A percentile compares a stretch with the other conserved stretches of the same genome.
Conservation (phyloP, 176 grass and related monocot species). For the Bonia amplexicaulis region DNA sequence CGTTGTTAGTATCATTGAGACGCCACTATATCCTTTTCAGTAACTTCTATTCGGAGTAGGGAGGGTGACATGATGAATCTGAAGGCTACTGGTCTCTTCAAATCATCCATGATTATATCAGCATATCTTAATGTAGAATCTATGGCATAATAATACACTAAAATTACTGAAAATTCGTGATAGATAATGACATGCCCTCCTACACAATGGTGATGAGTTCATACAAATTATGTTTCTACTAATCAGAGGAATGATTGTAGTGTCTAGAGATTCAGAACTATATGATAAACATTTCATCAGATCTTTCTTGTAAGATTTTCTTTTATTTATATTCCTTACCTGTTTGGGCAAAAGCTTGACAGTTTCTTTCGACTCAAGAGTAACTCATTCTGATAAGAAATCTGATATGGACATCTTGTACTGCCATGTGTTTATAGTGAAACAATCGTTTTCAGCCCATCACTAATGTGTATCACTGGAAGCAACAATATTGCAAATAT, state of each 20-base stretch:
- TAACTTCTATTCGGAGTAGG: background rate
- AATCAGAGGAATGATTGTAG: background rate
- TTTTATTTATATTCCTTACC: background rate
- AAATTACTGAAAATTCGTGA: background rate
- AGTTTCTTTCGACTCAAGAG: no score
- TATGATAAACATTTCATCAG: background rate
- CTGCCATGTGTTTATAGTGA: background rate
- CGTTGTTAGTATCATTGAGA: background rate
- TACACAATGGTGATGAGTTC: background rate
- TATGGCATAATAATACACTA: background rate
- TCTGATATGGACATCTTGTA: slow-evolving; percentile 18
- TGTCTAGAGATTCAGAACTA: background rate
- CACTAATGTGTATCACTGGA: slow-evolving; percentile 39
- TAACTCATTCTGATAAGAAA: no score
- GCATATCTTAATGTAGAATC: background rate
- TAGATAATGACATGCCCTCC: background rate
- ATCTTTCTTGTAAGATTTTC: background rate
- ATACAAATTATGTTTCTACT: background rate
- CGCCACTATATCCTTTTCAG: background rate
- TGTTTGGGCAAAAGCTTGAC: background rate
- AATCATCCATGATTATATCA: no score
- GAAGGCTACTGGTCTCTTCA: no score
- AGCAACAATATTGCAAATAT: slow-evolving; percentile 38
- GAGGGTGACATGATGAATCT: no score
- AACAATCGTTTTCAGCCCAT: slow-evolving; percentile 32